Conservation (phyloP, 164 flowering plant species). For the Tetracentron sinense region DNA sequence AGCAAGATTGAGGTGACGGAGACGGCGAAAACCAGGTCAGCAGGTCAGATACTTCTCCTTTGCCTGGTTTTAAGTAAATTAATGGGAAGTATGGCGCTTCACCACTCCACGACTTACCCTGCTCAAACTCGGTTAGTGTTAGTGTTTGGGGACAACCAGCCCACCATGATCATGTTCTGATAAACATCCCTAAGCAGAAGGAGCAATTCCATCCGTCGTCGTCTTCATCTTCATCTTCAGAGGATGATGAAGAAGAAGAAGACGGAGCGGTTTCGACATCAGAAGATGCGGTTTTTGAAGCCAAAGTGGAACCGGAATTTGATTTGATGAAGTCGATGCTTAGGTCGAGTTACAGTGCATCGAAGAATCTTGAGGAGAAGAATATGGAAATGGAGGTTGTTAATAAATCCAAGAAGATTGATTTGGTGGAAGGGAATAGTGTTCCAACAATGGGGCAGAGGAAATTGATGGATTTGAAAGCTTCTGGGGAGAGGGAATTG, state of each 20-base stretch:
- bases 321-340: constrained; percentile 67
- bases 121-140: no score
- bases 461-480: constrained; percentile 10
- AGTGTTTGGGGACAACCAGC: no score
- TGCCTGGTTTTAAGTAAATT: no score
- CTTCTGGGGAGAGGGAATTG: constrained; percentile 4
- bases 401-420: constrained; percentile 28
- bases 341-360: constrained; percentile 30
- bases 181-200: no score
- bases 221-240: constrained; percentile 13
- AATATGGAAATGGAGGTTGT: constrained; percentile 56
- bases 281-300: constrained; percentile 56
- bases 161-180: no score
- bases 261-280: constrained; percentile 58
- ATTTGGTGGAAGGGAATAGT: constrained; percentile 9
- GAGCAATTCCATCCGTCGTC: constrained; percentile 8
- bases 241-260: constrained; percentile 24
- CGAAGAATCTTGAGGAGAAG: constrained; percentile 28
- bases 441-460: constrained; percentile 6
- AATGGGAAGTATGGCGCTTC: no score
- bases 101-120: no score
- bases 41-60: no score
- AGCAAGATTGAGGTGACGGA: no score
- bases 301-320: constrained; percentile 48
- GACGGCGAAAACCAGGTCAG: no score